phyloP scores from a whole-genome alignment of 306 rosid species.

The Trichosanthes truncata region DNA sequence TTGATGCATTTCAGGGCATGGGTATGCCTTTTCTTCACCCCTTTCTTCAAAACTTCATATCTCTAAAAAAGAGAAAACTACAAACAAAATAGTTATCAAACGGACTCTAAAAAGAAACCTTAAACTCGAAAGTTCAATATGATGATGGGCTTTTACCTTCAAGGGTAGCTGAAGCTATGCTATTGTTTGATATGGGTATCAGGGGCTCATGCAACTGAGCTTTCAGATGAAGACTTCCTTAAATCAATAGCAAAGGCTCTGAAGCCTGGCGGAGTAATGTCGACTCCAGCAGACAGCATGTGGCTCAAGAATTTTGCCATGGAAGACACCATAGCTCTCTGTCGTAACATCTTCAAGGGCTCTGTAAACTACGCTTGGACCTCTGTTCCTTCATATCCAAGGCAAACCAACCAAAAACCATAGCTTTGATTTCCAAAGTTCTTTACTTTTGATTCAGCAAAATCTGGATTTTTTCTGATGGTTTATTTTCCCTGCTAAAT shows the following conservation, averaged over 20 bases:
- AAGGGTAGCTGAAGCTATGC: neutral
- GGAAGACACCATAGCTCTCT: conserved; percentile 22
- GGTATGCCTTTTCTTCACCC: conserved; percentile 11
- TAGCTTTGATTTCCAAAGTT: neutral
- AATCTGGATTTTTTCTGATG: neutral
- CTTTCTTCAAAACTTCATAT: neutral
- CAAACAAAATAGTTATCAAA: neutral
- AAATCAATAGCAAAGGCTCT: conserved; percentile 35
- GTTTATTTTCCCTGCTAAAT: neutral
- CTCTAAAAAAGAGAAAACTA: neutral
- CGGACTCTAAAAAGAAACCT: neutral
- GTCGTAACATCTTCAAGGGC: conserved; percentile 41
- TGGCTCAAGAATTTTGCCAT: conserved; percentile 33
- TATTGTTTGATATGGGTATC: neutral
- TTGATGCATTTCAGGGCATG: conserved; percentile 32
- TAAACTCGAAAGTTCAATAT: neutral
- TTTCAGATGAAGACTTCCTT: conserved; percentile 31
- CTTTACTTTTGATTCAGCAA: neutral
- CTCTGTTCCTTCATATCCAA: conserved; percentile 59
- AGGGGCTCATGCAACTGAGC: conserved; percentile 29
- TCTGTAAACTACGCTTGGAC: conserved; percentile 67
- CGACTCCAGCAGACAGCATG: conserved; percentile 63
- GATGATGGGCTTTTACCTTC: too few relatives aligned
- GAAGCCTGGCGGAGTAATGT: conserved; percentile 47
- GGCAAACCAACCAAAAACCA: conserved; percentile 23